Evolutionary conservation across 768 basidiomycete species (phyloP).

Genomic region (Serendipita indica): DNA sequence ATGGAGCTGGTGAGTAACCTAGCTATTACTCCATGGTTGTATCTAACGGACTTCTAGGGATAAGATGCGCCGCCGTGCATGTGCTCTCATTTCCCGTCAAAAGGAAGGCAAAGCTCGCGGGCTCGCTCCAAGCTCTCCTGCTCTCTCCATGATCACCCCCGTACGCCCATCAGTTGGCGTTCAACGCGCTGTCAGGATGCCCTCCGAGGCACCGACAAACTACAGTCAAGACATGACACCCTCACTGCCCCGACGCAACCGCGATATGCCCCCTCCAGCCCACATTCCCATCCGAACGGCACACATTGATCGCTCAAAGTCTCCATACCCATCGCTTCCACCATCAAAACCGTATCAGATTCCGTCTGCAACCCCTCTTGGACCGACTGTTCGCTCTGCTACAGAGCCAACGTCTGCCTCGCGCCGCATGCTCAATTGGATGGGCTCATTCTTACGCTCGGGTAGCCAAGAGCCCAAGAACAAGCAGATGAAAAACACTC

Average conservation of each 20-base stretch:
- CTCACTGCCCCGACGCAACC: no score
- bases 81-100: not conserved
- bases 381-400: not conserved
- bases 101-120: not conserved
- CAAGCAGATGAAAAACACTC: no score
- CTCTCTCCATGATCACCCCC: not conserved
- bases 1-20: not conserved
- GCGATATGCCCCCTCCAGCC: slow-evolving; percentile 4
- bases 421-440: slow-evolving; percentile 3
- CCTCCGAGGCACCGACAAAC: not conserved
- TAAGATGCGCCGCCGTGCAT: slow-evolving; percentile 6
- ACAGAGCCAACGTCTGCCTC: slow-evolving; percentile 2
- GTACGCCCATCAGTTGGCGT: not conserved
- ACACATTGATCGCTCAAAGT: not conserved
- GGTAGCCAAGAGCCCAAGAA: not conserved
- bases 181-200: not conserved
- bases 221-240: no score
- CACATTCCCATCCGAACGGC: not conserved
- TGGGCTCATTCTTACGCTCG: slow-evolving; percentile 1
- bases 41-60: slow-evolving; percentile 1
- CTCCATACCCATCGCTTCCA: not conserved
- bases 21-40: not conserved
- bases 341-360: slow-evolving; percentile 5
- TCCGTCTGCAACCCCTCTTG: slow-evolving; percentile 1
- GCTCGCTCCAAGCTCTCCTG: not conserved